phyloP scores from a whole-genome alignment of 2,329 filamentous ascomycete species.

The Hypoxylon sp. region DNA sequence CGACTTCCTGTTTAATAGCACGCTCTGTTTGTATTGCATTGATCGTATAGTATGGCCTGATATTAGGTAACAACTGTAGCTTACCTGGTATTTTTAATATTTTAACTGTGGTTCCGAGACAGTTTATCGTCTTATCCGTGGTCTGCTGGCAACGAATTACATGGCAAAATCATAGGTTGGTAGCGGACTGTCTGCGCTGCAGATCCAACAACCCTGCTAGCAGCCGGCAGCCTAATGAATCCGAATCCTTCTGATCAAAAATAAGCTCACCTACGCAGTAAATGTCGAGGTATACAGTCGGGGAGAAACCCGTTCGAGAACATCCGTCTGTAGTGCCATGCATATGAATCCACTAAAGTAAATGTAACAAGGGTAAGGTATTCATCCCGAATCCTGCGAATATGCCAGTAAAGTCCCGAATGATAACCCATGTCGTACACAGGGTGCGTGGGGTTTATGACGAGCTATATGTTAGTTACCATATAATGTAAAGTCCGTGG shows the following conservation, averaged over 20 bases:
- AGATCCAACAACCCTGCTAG: background rate
- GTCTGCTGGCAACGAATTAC: background rate
- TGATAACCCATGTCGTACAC: background rate
- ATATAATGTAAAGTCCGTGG: background rate
- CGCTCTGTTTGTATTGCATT: background rate
- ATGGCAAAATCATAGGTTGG: background rate
- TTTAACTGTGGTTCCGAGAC: background rate
- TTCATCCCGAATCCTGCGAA: background rate
- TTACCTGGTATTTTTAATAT: background rate
- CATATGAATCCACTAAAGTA: background rate
- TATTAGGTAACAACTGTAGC: background rate
- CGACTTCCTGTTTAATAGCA: background rate
- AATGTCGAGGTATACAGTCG: too few species aligned
- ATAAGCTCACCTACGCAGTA: background rate
- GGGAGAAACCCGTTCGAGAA: background rate
- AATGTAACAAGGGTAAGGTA: background rate
- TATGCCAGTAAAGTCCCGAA: background rate
- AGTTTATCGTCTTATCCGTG: background rate
- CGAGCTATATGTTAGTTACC: background rate
- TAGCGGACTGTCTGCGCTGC: background rate
- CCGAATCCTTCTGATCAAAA: constrained; percentile 6
- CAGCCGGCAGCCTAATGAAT: background rate
- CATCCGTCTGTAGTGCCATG: background rate
- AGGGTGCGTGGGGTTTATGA: background rate
- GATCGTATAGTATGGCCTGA: background rate